phyloP scores from a whole-genome alignment of 2,329 filamentous ascomycete genomes.

The Epichloe sylvatica region DNA sequence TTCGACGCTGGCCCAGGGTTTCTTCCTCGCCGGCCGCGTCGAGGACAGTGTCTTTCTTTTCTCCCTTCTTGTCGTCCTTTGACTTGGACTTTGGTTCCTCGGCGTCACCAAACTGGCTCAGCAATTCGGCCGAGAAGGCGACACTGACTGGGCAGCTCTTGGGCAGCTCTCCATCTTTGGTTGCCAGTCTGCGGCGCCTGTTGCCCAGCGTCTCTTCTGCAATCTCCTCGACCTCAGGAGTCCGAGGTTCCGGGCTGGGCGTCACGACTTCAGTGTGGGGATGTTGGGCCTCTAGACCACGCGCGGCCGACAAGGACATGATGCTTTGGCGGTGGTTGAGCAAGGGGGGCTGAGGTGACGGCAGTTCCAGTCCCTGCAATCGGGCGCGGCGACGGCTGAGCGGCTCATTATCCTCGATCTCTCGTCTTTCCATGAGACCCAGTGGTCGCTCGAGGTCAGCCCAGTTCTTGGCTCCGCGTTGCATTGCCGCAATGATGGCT shows the following conservation, averaged over 20 bases:
- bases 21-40: conserved; percentile 43
- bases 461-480: conserved; percentile 35
- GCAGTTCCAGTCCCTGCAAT: conserved; percentile 49
- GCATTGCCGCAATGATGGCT: conserved; percentile 57
- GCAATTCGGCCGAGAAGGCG: conserved; percentile 55
- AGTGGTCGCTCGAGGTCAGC: conserved; percentile 50
- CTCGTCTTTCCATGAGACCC: conserved; percentile 65
- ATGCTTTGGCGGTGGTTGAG: conserved; percentile 30
- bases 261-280: background rate
- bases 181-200: conserved; percentile 50
- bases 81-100: conserved; percentile 23
- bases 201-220: conserved; percentile 54
- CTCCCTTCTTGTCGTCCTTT: conserved; percentile 20
- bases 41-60: conserved; percentile 24
- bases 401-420: conserved; percentile 86
- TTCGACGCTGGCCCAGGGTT: conserved; percentile 63
- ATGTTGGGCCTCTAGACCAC: conserved; percentile 1
- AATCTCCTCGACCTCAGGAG: conserved; percentile 42
- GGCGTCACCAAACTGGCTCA: conserved; percentile 46
- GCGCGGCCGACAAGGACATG: conserved; percentile 24
- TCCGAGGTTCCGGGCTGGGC: conserved; percentile 12
- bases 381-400: conserved; percentile 63
- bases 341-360: conserved; percentile 17
- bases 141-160: conserved; percentile 45
- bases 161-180: conserved; percentile 38